Evolutionary conservation across 495 filamentous ascomycete genomes (phyloP), one percentile per base, ranked within the genome.

Genomic region (Amphirosellinia nigrospora): DNA sequence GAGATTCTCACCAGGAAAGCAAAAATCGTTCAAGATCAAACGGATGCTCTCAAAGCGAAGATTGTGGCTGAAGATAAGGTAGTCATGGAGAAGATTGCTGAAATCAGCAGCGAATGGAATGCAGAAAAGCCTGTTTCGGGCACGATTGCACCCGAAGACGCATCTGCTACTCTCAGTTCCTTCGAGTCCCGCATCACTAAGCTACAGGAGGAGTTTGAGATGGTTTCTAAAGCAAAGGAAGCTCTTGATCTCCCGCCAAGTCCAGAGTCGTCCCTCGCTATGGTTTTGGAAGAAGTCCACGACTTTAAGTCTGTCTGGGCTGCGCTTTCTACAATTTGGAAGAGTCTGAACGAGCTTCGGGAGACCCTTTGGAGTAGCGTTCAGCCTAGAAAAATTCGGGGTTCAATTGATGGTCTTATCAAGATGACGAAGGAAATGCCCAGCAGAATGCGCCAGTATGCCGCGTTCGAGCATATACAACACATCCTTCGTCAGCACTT

Each of bases 341-440:
- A 93, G 82, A 97, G 92, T 74, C 79, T 99, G 55, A 94, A 97
- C 75, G 96, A 98, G 73, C 90, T 98, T 34, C 89, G 93, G 16
- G 96, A 98, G 71, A 91, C 86, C 30, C 88, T 94, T 0, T 99
- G 96, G 96, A 94, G 90, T 39, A 97, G 91, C 76, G 90, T 98
- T 2, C 92, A 97, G 74, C 94, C 96, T 2, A 86, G 96, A 53
- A 98, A 98, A 80, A 87, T 98, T 69, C 88, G 96, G 36, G 87
- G 92, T 68, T 90, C 93, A 19, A 88, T 99, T 59, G 96, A 99
- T 75, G 89, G 89, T 43, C 86, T 98, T 36, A 92, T 98, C 77
- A 97, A 97, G 82, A 96, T 97, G 91, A 97, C 94, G 56, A 99
- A 97, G 83, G 94, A 98, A 69, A 99, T 99, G 96, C 96, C 96